Conservation (phyloP, 108 stramenopile species). For the Nitzschia sp. region DNA sequence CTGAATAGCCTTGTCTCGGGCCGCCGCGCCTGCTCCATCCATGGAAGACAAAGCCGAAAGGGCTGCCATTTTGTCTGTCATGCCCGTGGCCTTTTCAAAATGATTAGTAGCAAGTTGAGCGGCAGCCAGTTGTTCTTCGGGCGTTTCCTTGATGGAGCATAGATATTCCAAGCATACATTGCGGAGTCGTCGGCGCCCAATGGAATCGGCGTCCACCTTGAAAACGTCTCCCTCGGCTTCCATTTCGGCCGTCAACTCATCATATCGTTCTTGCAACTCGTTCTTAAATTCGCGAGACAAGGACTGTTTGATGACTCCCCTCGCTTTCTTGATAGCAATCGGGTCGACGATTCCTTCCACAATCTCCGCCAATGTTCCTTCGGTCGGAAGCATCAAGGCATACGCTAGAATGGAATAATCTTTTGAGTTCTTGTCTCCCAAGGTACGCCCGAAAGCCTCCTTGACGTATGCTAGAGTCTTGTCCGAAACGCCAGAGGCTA, state of each 20-base stretch:
- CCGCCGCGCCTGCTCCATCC: constrained; percentile 60
- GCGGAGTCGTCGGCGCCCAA: constrained; percentile 74
- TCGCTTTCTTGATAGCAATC: constrained; percentile 66
- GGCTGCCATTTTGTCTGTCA: constrained; percentile 96
- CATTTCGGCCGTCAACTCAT: constrained; percentile 63
- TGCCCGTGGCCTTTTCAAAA: constrained; percentile 74
- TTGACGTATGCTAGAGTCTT: constrained; percentile 50
- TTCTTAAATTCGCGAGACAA: constrained; percentile 66
- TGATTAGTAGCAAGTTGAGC: constrained; percentile 65
- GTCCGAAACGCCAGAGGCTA: constrained; percentile 29
- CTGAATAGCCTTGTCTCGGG: constrained; percentile 59
- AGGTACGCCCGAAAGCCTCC: constrained; percentile 62
- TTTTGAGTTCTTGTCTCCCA: constrained; percentile 39
- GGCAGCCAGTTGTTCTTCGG: constrained; percentile 62
- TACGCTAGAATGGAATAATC: constrained; percentile 87
- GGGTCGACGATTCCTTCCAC: constrained; percentile 71
- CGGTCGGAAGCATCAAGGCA: constrained; percentile 81
- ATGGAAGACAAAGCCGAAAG: constrained; percentile 70
- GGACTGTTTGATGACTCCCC: constrained; percentile 58
- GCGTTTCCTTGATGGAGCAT: constrained; percentile 59
- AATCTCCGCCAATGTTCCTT: constrained; percentile 72
- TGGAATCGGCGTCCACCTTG: constrained; percentile 65
- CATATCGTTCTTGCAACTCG: constrained; percentile 65
- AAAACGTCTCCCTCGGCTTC: constrained; percentile 48
- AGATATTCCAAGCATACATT: constrained; percentile 82